A percentile compares a stretch with the other conserved stretches of the same genome.
Conservation (phyloP, 163 green algal species). For the Botryococcus braunii region DNA sequence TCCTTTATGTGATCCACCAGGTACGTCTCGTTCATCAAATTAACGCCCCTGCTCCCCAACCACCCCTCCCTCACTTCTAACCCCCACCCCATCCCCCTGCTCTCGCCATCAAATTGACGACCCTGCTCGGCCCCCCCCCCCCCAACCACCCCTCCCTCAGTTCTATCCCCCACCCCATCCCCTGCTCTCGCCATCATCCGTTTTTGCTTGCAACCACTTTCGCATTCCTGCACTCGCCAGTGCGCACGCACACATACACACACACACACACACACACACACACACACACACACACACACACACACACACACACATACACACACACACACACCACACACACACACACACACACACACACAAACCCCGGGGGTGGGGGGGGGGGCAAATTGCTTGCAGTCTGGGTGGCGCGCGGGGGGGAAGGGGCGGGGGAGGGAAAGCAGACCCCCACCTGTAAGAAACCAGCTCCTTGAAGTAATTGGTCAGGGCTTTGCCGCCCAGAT, state of each 20-base stretch:
- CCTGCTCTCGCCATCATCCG: too few relatives aligned
- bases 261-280: conserved; percentile 8
- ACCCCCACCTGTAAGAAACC: conserved; percentile 74
- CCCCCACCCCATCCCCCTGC: too few relatives aligned
- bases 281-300: not conserved
- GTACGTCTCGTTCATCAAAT: conserved; percentile 92
- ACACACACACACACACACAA: too few relatives aligned
- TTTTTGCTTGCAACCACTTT: too few relatives aligned
- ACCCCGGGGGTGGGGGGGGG: not conserved
- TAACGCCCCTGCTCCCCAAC: conserved; percentile 54
- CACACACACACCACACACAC: too few relatives aligned
- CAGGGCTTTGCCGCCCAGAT: conserved; percentile 91
- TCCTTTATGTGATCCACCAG: conserved; percentile 94
- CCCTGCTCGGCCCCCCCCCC: too few relatives aligned
- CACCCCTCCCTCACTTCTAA: too few relatives aligned
- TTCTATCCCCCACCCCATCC: too few relatives aligned
- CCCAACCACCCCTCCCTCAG: too few relatives aligned
- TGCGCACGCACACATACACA: conserved; percentile 1
- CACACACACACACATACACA: conserved; percentile 1
- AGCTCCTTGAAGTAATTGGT: conserved; percentile 98
- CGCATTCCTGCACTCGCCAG: too few relatives aligned
- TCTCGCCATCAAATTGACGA: too few relatives aligned
- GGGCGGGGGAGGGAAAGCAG: not conserved
- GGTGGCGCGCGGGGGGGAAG: not conserved
- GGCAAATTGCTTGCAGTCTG: not conserved